A percentile compares a stretch with the other conserved stretches of the same genome.
Evolutionary conservation across 179 eudicot species (phyloP).

Genomic region (Amaranthus tricolor): DNA sequence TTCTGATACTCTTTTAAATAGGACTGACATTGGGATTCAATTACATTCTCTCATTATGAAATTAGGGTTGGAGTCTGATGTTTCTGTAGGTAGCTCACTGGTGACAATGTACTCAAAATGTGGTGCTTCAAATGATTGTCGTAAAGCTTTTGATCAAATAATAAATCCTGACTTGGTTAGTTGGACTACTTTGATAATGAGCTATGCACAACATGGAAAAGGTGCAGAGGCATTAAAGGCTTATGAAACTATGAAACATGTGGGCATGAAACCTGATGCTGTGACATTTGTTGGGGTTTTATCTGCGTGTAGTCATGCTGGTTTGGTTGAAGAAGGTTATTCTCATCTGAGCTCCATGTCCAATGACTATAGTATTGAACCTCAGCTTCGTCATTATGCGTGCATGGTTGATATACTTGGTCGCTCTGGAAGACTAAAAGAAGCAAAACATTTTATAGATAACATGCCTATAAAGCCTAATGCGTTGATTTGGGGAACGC

Average conservation of each 20-base stretch:
- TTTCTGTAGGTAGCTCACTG: conserved; percentile 66
- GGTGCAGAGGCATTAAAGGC: conserved; percentile 56
- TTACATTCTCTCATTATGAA: conserved; percentile 52
- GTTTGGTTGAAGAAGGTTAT: conserved; percentile 81
- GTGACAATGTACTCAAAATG: conserved; percentile 64
- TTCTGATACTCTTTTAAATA: conserved; percentile 39
- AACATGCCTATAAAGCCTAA: conserved; percentile 66
- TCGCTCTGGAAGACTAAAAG: conserved; percentile 68
- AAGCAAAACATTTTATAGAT: conserved; percentile 62
- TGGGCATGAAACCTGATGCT: conserved; percentile 65
- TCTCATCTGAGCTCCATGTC: conserved; percentile 66
- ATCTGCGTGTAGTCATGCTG: conserved; percentile 85
- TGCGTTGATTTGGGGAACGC: conserved; percentile 67
- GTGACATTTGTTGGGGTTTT: conserved; percentile 80
- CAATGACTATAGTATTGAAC: conserved; percentile 54
- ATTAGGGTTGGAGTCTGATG: conserved; percentile 54
- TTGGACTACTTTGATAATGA: conserved; percentile 77
- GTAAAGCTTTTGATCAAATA: conserved; percentile 54
- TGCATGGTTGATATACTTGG: conserved; percentile 94
- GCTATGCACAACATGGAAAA: conserved; percentile 76
- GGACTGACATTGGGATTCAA: conserved; percentile 43
- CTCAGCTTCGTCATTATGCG: conserved; percentile 60
- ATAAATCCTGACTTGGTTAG: conserved; percentile 53
- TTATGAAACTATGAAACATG: conserved; percentile 54
- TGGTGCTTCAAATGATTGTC: conserved; percentile 58